A percentile compares a stretch with the other conserved stretches of the same genome.
These are phyloP conservation scores for Penicillium decumbens DNA, from an alignment of 2,329 filamentous ascomycete species.

Conservation along the genomic window DNA sequence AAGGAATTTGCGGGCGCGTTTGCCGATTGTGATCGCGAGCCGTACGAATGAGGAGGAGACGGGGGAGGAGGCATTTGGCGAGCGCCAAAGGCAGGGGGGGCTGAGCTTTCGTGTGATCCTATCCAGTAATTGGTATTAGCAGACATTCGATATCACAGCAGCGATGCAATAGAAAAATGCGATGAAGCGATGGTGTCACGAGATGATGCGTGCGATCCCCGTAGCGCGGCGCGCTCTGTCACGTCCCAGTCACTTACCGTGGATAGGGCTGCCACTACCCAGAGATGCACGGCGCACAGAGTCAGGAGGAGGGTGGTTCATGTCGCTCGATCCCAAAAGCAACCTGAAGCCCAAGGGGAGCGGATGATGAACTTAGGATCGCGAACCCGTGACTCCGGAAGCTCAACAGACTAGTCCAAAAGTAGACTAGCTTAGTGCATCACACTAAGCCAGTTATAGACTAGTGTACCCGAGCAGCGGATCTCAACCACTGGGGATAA, in stretches of 20 bases:
- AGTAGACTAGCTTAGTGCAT: conserved; percentile 18
- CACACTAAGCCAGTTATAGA: conserved; percentile 19
- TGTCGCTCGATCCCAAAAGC: conserved; percentile 26
- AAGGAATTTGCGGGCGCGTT: conserved; percentile 38
- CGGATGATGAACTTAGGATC: conserved; percentile 22
- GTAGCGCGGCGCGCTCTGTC: conserved; percentile 6
- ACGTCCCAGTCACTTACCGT: conserved; percentile 33
- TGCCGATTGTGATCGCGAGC: conserved; percentile 39
- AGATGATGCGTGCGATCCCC: conserved; percentile 5
- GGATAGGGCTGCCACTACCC: conserved; percentile 35
- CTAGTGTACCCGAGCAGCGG: conserved; percentile 36
- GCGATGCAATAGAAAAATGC: neutral
- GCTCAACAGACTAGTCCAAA: conserved; percentile 29
- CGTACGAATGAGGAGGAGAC: conserved; percentile 48
- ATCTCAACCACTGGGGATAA: conserved; percentile 26
- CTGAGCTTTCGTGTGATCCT: conserved; percentile 33
- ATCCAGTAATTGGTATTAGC: conserved; percentile 4
- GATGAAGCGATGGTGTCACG: conserved; percentile 3
- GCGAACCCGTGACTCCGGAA: conserved; percentile 37
- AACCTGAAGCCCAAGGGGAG: conserved; percentile 6
- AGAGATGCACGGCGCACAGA: conserved; percentile 34
- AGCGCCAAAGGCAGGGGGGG: conserved; percentile 32
- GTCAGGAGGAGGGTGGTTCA: conserved; percentile 35
- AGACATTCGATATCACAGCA: neutral
- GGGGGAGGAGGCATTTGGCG: conserved; percentile 51